Conservation (phyloP, 2,329 filamentous ascomycete species). For the Ophiosphaerella korrae region DNA sequence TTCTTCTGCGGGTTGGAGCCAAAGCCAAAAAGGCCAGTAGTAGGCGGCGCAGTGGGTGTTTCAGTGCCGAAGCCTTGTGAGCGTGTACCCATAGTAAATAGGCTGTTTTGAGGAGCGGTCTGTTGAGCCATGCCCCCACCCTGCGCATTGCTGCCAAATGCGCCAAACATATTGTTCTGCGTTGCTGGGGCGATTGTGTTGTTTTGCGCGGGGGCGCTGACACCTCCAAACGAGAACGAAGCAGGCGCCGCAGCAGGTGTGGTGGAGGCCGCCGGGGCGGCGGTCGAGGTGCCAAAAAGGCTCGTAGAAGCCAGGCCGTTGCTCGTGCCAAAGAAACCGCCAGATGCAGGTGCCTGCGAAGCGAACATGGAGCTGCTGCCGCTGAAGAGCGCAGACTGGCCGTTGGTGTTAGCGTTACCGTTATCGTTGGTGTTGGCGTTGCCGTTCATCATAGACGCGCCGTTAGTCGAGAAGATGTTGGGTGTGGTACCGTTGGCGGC, state of each 20-base stretch:
- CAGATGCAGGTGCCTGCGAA: constrained; percentile 16
- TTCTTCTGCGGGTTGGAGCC: constrained; percentile 11
- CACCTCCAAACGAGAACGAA: too few species aligned
- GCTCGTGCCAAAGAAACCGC: constrained; percentile 22
- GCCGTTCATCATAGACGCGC: constrained; percentile 29
- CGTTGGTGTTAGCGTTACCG: background rate
- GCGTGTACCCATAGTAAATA: constrained; percentile 20
- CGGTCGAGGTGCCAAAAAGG: too few species aligned
- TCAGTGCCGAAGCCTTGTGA: constrained; percentile 14
- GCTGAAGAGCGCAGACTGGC: constrained; percentile 11
- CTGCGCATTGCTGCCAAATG: constrained; percentile 23
- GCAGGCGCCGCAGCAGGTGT: too few species aligned
- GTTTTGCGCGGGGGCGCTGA: constrained; percentile 16
- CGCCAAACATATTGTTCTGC: constrained; percentile 17
- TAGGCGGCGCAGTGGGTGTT: constrained; percentile 15
- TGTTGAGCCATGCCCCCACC: constrained; percentile 11
- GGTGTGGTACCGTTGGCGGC: constrained; percentile 26
- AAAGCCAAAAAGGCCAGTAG: constrained; percentile 21
- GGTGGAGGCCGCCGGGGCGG: too few species aligned
- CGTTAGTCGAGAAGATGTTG: constrained; percentile 19
- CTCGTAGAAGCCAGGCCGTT: too few species aligned
- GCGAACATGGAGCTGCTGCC: constrained; percentile 29
- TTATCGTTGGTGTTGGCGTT: constrained; percentile 1
- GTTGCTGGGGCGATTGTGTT: constrained; percentile 4
- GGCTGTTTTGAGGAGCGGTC: constrained; percentile 10